phyloP scores from a whole-genome alignment of 495 filamentous ascomycete genomes.

The Aspergillus leporis region DNA sequence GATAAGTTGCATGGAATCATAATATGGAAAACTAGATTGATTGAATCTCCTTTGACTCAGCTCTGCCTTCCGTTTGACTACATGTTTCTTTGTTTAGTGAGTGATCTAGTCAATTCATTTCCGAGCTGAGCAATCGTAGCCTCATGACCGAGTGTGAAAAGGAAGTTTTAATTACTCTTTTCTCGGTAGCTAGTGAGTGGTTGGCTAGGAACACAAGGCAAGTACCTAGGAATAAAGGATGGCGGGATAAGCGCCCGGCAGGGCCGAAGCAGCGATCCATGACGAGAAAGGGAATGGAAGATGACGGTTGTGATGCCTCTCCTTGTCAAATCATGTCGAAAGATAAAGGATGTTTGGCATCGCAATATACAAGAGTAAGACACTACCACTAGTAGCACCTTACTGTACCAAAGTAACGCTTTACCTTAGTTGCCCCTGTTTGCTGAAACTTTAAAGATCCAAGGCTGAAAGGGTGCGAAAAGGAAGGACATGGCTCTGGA shows the following conservation, averaged over 20 bases:
- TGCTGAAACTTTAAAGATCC: background rate
- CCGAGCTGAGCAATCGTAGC: background rate
- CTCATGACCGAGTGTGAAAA: conserved; percentile 1
- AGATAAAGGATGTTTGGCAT: conserved; percentile 1
- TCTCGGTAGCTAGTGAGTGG: background rate
- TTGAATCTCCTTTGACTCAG: no score
- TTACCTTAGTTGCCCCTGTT: background rate
- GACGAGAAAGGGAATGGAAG: conserved; percentile 8
- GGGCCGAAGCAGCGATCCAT: conserved; percentile 8
- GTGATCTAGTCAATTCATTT: conserved; percentile 3
- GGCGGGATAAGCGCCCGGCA: conserved; percentile 17
- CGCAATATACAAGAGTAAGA: conserved; percentile 5
- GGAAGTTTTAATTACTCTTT: background rate
- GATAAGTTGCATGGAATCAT: no score
- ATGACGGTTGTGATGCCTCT: background rate
- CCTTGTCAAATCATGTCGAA: conserved; percentile 4
- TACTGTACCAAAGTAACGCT: background rate
- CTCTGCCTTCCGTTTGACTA: background rate
- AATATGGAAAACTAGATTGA: no score
- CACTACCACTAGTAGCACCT: background rate
- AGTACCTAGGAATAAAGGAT: conserved; percentile 9
- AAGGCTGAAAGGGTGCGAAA: conserved; percentile 1
- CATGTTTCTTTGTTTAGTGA: conserved; percentile 17
- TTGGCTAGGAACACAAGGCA: conserved; percentile 7
- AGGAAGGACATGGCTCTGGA: background rate